Base-by-base conservation (phyloP, 1,284 basidiomycete genomes). In the Pyrrhoderma lamaoense region DNA sequence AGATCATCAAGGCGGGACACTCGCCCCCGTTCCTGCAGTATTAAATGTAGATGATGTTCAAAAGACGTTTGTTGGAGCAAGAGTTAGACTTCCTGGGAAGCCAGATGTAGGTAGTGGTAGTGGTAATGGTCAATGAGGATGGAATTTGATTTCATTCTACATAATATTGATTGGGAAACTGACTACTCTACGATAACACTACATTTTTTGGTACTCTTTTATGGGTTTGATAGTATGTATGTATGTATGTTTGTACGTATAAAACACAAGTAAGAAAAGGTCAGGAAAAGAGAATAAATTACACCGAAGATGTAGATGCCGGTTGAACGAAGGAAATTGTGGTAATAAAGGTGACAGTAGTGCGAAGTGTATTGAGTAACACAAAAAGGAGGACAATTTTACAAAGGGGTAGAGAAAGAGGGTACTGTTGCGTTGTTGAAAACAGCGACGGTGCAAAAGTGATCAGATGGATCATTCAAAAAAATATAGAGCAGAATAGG, bases 1-100 rank as follows among this genome's bases (percentile, higher is more conserved):
- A 23, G 79, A 89, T 59, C 62, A 70, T 45, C 68, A 83, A 56
- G 67, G 75, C 50, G 83, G 86, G 37, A 72, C 65, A 18, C 69
- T 88, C 35, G 56, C 55, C 52, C 16, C 38, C n/a, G 38, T 40
- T 40, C 16, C 38, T 40, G 38, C 8, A 8, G 5, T 22, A 14
- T 36, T 3, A 5, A 25, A 14, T 18, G 47, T 1, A 19, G 37
- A 38, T 2, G 47, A 14, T 16, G 47, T 14, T n/a, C 40, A 58
- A 16, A 49, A 47, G 56, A 49, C 44, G 14, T 42, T 50, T 23
- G 37, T 43, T 44, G 50, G 51, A 0, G 56, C 49, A 58, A 60
- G 59, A 34, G 59, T 58, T 51, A 59, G 60, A 51, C 50, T 60
- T 47, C 49, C 53, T 35, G 55, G 56, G 40, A 9, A 52, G 49